Evolutionary conservation across 768 basidiomycete species (phyloP).

Genomic region (Leccinum disarticulatum): DNA sequence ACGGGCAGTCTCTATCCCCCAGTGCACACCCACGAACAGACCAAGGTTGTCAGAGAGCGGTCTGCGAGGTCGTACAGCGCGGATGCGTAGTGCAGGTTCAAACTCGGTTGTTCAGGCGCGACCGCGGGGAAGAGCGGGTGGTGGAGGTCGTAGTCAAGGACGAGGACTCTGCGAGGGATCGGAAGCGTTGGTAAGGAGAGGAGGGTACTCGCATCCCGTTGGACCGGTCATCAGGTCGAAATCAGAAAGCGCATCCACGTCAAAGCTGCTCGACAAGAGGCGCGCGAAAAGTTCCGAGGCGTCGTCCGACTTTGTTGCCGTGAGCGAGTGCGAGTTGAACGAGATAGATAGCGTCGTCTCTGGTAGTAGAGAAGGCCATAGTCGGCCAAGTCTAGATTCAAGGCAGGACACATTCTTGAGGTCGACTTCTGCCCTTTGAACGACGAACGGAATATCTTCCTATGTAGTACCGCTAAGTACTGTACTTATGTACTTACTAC

Average conservation of each 20-base stretch:
- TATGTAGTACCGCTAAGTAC: no score
- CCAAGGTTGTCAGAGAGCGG: conserved; percentile 34
- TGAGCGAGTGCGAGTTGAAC: conserved; percentile 7
- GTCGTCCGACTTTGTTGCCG: not conserved
- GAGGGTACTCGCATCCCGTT: conserved; percentile 9
- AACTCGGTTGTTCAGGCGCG: no score
- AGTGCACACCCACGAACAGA: conserved; percentile 53
- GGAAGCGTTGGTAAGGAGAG: conserved; percentile 14
- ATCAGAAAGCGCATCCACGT: conserved; percentile 1
- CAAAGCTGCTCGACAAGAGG: conserved; percentile 16
- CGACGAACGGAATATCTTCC: conserved; percentile 1
- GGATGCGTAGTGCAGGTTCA: conserved; percentile 43
- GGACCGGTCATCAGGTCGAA: conserved; percentile 13
- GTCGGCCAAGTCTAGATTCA: conserved; percentile 14
- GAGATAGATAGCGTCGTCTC: conserved; percentile 9
- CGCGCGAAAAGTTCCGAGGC: conserved; percentile 16
- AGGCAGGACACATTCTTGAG: conserved; percentile 23
- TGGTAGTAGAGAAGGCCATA: conserved; percentile 10
- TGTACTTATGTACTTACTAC: no score
- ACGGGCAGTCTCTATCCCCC: conserved; percentile 55
- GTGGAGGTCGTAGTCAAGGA: conserved; percentile 55
- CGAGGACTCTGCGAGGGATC: conserved; percentile 43
- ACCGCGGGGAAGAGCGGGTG: conserved; percentile 39
- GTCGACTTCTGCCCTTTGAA: conserved; percentile 8
- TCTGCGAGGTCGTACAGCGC: conserved; percentile 42